Base-by-base conservation (phyloP, 176 grass and related monocot genomes). In the Phyllostachys edulis region DNA sequence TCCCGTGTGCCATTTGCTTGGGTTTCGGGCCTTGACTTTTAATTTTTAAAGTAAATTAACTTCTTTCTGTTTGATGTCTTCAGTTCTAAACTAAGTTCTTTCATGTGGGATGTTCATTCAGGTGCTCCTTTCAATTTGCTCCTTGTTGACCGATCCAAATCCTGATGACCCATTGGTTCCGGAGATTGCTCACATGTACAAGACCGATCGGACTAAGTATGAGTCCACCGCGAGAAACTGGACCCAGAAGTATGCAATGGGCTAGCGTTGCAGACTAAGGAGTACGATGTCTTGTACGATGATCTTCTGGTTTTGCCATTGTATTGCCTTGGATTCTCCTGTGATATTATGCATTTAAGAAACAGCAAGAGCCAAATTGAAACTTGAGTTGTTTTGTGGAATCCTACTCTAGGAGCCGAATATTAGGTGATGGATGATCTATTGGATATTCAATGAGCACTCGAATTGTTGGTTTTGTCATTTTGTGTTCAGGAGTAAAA, bases 221-320 rank as follows among this genome's bases (percentile, higher is more conserved):
- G 92, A 94, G 75, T 84, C 92, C 3, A 89, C 92, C 0, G 92
- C 92, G 29, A 87, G 92, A 34, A 91, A 83, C 89, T 94, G 92
- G 92, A 91, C 92, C 70, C 92, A 94, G 92, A 94, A 91, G 84
- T 94, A 89, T 73, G 92, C 89, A 6, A 94, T 94, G 92, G 92
- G 92, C 71, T 94, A 85, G 80, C 6, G 24, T 67, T n/a, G 27
- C 66, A 38, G 45, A 67, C 1, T 29, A 80, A 80, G 32, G 29
- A 79, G 37, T 51, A n/a, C 51, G 45, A 16, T 47, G 57, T 45
- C 18, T 29, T 15, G 13, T 41, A 78, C 18, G 63, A 56, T 56
- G 7, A 9, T 56, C 18, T 57, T 55, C 54, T 9, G 54, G 7
- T 57, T 57, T n/a, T 66, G 44, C 62, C 32, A 46, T 47, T 80